Conservation (phyloP, 495 filamentous ascomycete genomes). For the Tuber magnatum region DNA sequence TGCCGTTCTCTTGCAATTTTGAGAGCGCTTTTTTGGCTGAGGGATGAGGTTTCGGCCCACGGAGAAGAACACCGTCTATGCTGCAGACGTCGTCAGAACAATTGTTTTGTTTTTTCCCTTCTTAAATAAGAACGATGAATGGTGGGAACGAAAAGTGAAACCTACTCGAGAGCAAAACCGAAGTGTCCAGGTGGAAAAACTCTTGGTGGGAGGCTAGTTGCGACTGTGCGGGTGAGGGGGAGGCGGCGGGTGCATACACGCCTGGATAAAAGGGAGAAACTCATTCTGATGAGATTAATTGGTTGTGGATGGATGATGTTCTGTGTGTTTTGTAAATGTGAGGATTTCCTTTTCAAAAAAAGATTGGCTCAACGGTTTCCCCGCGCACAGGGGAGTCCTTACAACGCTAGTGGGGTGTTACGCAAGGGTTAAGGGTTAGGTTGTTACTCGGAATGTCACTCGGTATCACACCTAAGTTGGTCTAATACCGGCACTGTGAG, state of each 20-base stretch:
- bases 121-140: background rate
- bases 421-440: background rate
- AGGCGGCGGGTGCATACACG: background rate
- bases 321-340: background rate
- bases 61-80: slow-evolving; percentile 94
- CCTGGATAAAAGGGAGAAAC: background rate
- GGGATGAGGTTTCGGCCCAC: slow-evolving; percentile 70
- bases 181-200: slow-evolving; percentile 41
- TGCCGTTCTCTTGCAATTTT: slow-evolving; percentile 60
- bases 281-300: background rate
- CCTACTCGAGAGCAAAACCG: slow-evolving; percentile 81
- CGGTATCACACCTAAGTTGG: background rate
- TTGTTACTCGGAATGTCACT: background rate
- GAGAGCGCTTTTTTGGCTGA: slow-evolving; percentile 67
- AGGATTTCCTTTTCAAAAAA: background rate
- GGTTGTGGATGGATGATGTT: background rate
- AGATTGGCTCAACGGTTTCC: background rate
- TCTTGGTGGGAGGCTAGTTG: background rate
- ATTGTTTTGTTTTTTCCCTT: background rate
- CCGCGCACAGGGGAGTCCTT: background rate
- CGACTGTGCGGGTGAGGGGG: background rate
- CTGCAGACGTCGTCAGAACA: slow-evolving; percentile 44
- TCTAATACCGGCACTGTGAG: background rate
- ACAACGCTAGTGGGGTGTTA: background rate
- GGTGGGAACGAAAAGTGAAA: slow-evolving; percentile 18